Conservation (phyloP, 768 basidiomycete genomes). For the Daedaleopsis sinensis region DNA sequence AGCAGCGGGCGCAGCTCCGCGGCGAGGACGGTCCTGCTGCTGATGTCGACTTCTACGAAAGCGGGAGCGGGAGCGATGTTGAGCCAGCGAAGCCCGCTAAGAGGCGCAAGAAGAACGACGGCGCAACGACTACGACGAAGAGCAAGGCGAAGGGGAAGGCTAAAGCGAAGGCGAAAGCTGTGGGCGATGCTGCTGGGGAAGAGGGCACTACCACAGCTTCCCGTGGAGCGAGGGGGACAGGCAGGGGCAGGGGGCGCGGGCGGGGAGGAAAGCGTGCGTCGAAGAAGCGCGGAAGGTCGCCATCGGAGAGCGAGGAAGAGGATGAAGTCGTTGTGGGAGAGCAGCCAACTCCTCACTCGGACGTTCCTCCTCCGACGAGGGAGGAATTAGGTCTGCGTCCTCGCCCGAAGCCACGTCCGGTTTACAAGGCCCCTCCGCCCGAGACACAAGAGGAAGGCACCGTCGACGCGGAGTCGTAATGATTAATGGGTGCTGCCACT, state of each 20-base stretch:
- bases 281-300: constrained; percentile 26
- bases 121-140: constrained; percentile 11
- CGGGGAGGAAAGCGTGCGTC: constrained; percentile 15
- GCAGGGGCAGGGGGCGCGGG: constrained; percentile 8
- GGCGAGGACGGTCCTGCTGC: constrained; percentile 4
- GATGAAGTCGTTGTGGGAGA: constrained; percentile 4
- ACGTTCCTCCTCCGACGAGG: constrained; percentile 24
- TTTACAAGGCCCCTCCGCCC: background rate
- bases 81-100: constrained; percentile 35
- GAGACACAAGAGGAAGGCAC: background rate
- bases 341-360: constrained; percentile 20
- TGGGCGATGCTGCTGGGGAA: constrained; percentile 3
- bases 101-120: constrained; percentile 31
- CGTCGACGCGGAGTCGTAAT: background rate
- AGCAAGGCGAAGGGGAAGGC: constrained; percentile 8
- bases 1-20: constrained; percentile 36
- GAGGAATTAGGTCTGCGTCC: constrained; percentile 40
- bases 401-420: constrained; percentile 36
- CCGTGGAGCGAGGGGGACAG: background rate
- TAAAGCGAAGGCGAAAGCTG: background rate
- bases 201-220: background rate
- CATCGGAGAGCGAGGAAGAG: constrained; percentile 17
- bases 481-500: background rate
- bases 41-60: constrained; percentile 20
- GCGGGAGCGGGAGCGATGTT: constrained; percentile 29